Percentiles rank a stretch among this genome's conserved stretches.
Conservation (phyloP, 2,329 filamentous ascomycete genomes). For the Conoideocrella luteorostrata region DNA sequence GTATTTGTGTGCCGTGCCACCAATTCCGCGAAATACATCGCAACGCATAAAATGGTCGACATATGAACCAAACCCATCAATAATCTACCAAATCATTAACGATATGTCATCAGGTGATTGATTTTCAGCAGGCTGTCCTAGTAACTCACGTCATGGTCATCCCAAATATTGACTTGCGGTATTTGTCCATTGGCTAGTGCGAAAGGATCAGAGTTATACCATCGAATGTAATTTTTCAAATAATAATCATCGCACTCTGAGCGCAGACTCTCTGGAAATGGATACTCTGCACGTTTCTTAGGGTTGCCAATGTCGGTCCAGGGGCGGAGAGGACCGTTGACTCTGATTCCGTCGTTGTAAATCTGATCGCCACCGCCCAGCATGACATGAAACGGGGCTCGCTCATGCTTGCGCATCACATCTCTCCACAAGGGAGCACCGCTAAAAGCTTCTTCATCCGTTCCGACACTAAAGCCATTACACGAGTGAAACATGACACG, state of each 20-base stretch:
- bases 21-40: slow-evolving; percentile 84
- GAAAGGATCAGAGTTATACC: slow-evolving; percentile 82
- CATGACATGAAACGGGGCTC: slow-evolving; percentile 87
- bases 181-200: slow-evolving; percentile 84
- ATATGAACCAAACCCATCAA: slow-evolving; percentile 91
- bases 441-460: slow-evolving; percentile 78
- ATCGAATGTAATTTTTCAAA: slow-evolving; percentile 76
- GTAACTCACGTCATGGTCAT: slow-evolving; percentile 77
- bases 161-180: slow-evolving; percentile 95
- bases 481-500: slow-evolving; percentile 98
- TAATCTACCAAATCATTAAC: slow-evolving; percentile 54
- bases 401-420: slow-evolving; percentile 73
- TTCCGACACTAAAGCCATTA: slow-evolving; percentile 90
- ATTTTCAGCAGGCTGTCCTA: slow-evolving; percentile 17
- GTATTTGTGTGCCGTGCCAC: slow-evolving; percentile 92
- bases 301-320: slow-evolving; percentile 85
- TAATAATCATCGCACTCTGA: slow-evolving; percentile 86
- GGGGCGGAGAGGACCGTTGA: slow-evolving; percentile 69
- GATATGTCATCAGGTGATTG: neutral
- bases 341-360: slow-evolving; percentile 89
- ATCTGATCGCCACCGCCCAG: slow-evolving; percentile 93
- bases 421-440: slow-evolving; percentile 95
- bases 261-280: slow-evolving; percentile 73
- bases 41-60: slow-evolving; percentile 90
- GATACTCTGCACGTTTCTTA: slow-evolving; percentile 69